Evolutionary conservation across 257 asterid species (phyloP).

Genomic region (Solanum peruvianum): DNA sequence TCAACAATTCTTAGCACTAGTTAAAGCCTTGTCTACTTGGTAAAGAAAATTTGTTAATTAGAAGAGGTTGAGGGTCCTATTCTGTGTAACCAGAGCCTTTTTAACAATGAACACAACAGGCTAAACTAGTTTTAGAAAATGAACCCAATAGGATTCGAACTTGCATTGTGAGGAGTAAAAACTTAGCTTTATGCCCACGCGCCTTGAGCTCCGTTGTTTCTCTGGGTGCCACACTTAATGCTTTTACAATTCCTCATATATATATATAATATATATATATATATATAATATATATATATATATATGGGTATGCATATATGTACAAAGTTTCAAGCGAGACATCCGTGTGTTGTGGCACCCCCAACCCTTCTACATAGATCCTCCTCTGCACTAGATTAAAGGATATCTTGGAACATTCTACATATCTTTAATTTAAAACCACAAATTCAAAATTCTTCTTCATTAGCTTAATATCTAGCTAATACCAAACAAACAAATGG

Average conservation of each 20-base stretch:
- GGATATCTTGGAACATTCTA: background rate
- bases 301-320: background rate
- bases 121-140: background rate
- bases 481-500: background rate
- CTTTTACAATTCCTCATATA: background rate
- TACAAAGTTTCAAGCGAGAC: background rate
- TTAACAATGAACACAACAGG: background rate
- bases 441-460: background rate
- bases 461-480: background rate
- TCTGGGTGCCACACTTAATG: background rate
- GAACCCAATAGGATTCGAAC: background rate
- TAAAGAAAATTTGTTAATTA: background rate
- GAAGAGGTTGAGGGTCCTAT: background rate
- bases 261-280: too few relatives aligned
- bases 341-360: background rate
- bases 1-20: background rate
- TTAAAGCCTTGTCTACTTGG: background rate
- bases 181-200: background rate
- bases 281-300: too few relatives aligned
- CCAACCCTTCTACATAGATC: background rate
- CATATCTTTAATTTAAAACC: background rate
- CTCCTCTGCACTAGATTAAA: background rate
- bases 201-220: background rate
- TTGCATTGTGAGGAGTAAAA: background rate
- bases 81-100: background rate